Conservation (phyloP, 148 eudicot genomes). For the Silene conica region DNA sequence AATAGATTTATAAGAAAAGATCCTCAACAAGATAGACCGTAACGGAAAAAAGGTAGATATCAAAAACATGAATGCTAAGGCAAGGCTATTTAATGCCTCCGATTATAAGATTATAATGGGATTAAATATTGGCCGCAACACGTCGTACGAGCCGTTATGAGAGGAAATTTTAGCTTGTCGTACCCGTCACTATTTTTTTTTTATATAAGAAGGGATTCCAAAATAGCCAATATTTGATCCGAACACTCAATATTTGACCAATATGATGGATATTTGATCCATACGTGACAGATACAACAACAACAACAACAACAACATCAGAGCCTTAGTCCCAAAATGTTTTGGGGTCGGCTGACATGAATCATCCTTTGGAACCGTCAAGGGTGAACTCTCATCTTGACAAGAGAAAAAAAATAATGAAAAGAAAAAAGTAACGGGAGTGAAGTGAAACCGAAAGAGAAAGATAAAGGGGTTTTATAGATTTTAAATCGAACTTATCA, state of each 20-base stretch:
- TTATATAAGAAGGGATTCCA: neutral
- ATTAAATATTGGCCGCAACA: neutral
- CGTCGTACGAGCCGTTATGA: neutral
- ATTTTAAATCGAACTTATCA: too few species aligned
- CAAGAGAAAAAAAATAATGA: too few species aligned
- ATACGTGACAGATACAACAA: neutral
- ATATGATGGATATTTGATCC: neutral
- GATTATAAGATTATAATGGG: neutral
- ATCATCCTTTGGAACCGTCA: too few species aligned
- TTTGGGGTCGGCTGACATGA: too few species aligned
- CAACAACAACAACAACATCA: too few species aligned
- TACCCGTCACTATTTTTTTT: neutral
- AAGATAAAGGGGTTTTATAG: too few species aligned
- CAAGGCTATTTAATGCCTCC: neutral
- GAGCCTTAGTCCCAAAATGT: too few species aligned
- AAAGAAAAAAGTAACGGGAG: too few species aligned
- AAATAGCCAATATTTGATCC: neutral
- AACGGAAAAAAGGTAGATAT: slow-evolving; percentile 10
- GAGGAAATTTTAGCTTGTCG: neutral
- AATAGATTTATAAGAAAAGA: neutral
- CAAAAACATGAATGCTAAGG: neutral
- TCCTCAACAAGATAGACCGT: slow-evolving; percentile 2
- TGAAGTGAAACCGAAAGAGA: too few species aligned
- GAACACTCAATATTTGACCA: neutral
- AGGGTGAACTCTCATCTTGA: too few species aligned